phyloP scores from a whole-genome alignment of 2,329 filamentous ascomycete genomes.

The Huntiella abstrusa region DNA sequence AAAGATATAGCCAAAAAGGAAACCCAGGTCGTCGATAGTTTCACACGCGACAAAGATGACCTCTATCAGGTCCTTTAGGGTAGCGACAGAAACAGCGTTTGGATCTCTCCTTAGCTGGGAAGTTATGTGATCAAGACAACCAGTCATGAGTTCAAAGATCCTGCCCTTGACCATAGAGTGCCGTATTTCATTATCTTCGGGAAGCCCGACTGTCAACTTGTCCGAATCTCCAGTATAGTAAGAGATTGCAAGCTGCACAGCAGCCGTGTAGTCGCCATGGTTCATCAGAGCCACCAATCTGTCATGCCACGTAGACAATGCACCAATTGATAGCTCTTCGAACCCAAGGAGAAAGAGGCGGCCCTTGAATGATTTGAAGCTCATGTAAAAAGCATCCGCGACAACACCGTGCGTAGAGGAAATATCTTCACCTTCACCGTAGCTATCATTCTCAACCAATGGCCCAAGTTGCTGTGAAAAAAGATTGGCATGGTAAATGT shows the following conservation, averaged over 20 bases:
- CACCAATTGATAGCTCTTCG: conserved; percentile 79
- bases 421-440: conserved; percentile 42
- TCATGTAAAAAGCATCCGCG: conserved; percentile 96
- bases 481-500: conserved; percentile 78
- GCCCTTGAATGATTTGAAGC: conserved; percentile 88
- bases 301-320: conserved; percentile 93
- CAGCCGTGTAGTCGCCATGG: conserved; percentile 83
- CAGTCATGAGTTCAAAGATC: conserved; percentile 79
- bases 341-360: conserved; percentile 84
- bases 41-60: conserved; percentile 72
- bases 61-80: conserved; percentile 44
- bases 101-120: conserved; percentile 1
- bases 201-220: conserved; percentile 81
- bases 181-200: conserved; percentile 58
- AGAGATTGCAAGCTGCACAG: conserved; percentile 74
- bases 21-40: conserved; percentile 58
- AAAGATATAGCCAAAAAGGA: conserved; percentile 80
- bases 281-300: conserved; percentile 87
- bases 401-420: conserved; percentile 85
- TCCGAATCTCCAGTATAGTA: conserved; percentile 88
- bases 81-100: conserved; percentile 1
- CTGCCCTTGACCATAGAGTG: conserved; percentile 76
- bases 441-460: conserved; percentile 69
- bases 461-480: conserved; percentile 75
- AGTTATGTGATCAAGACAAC: conserved; percentile 58